Evolutionary conservation across 2,329 filamentous ascomycete genomes (phyloP).

Genomic region (Chaetomium strumarium): DNA sequence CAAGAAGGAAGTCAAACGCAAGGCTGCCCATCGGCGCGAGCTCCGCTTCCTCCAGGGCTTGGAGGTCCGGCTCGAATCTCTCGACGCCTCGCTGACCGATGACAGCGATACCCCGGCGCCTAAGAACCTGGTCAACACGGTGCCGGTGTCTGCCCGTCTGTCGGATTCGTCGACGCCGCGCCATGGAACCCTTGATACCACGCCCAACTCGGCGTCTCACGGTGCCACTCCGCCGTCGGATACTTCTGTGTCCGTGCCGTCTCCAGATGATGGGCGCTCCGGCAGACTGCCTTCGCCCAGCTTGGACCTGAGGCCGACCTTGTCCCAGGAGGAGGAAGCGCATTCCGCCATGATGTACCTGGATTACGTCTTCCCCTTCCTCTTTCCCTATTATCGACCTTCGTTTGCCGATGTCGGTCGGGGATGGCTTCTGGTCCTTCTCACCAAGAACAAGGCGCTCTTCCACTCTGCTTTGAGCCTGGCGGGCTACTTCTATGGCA

Average conservation of each 20-base stretch:
- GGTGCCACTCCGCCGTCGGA: background rate
- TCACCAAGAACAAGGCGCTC: slow-evolving; percentile 51
- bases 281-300: background rate
- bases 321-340: slow-evolving; percentile 24
- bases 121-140: background rate
- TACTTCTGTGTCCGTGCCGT: slow-evolving; percentile 1
- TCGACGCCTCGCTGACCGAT: slow-evolving; percentile 22
- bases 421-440: slow-evolving; percentile 53
- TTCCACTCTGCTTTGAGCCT: slow-evolving; percentile 53
- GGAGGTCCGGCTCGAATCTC: slow-evolving; percentile 25
- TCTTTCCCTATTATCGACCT: slow-evolving; percentile 59
- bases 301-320: background rate
- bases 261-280: background rate
- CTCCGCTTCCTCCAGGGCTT: slow-evolving; percentile 42
- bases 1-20: slow-evolving; percentile 53
- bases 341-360: slow-evolving; percentile 52
- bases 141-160: background rate
- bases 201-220: background rate
- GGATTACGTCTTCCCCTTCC: slow-evolving; percentile 55
- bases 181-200: background rate
- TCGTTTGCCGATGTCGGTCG: slow-evolving; percentile 50
- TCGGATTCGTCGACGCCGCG: background rate
- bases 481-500: slow-evolving; percentile 51
- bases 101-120: slow-evolving; percentile 11
- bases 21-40: slow-evolving; percentile 45